Evolutionary conservation across 139 green algal genomes (phyloP).

Genomic region (Deuterostichococcus epilithicus): DNA sequence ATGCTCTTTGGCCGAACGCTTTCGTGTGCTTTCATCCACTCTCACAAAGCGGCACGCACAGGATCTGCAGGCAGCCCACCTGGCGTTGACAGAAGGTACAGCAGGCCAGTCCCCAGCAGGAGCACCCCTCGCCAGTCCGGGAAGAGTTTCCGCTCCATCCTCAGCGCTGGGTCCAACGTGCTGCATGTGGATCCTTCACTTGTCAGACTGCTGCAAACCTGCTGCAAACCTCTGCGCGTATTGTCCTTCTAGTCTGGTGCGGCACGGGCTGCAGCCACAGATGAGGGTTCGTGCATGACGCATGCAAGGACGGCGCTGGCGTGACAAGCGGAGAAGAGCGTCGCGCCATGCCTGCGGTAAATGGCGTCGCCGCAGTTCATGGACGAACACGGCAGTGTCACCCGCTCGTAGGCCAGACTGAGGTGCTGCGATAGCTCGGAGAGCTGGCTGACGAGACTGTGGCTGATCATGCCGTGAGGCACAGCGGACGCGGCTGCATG

Average conservation of each 20-base stretch:
- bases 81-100: slow-evolving; percentile 68
- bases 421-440: slow-evolving; percentile 35
- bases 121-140: slow-evolving; percentile 48
- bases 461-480: no score
- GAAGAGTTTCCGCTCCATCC: slow-evolving; percentile 64
- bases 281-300: background rate
- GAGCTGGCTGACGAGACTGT: background rate
- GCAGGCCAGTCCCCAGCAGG: slow-evolving; percentile 35
- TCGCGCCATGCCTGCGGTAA: slow-evolving; percentile 66
- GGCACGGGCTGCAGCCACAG: no score
- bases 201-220: no score
- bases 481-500: background rate
- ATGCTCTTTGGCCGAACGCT: no score
- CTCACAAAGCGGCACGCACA: no score
- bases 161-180: slow-evolving; percentile 79
- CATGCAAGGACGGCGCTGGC: no score
- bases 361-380: slow-evolving; percentile 87
- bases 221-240: no score
- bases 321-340: background rate
- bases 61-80: slow-evolving; percentile 28
- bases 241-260: no score
- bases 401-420: slow-evolving; percentile 66
- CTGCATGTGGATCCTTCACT: slow-evolving; percentile 55
- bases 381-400: slow-evolving; percentile 73
- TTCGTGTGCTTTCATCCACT: no score